Evolutionary conservation across 306 rosid genomes (phyloP).

Genomic region (Medicago lupulina): DNA sequence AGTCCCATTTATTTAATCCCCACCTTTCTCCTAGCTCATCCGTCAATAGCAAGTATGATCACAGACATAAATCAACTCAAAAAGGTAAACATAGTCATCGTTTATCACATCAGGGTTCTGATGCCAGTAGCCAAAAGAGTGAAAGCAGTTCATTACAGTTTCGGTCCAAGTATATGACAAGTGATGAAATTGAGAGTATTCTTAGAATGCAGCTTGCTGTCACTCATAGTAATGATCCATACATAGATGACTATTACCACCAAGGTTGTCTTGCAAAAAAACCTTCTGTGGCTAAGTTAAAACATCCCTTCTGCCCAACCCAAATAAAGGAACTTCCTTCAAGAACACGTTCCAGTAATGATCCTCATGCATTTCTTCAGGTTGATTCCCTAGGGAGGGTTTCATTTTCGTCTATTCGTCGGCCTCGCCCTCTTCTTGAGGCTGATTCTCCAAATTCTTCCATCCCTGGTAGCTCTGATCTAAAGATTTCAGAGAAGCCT

Average conservation of each 20-base stretch:
- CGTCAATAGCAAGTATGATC: constrained; percentile 44
- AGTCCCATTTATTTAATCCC: constrained; percentile 52
- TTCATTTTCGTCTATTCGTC: constrained; percentile 60
- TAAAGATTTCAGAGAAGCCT: constrained; percentile 54
- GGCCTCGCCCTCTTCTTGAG: constrained; percentile 62
- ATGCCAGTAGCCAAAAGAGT: constrained; percentile 61
- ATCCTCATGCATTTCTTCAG: constrained; percentile 54
- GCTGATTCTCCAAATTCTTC: constrained; percentile 56
- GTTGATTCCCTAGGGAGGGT: constrained; percentile 62
- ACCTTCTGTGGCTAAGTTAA: constrained; percentile 51
- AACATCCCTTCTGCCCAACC: constrained; percentile 58
- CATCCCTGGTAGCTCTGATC: constrained; percentile 50
- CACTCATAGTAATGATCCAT: constrained; percentile 61
- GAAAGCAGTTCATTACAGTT: constrained; percentile 56
- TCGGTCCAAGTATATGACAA: constrained; percentile 61
- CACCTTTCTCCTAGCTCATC: constrained; percentile 53
- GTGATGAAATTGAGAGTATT: constrained; percentile 67
- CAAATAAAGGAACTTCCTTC: constrained; percentile 59
- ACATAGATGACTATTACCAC: constrained; percentile 60
- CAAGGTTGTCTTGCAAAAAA: constrained; percentile 60
- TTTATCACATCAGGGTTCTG: constrained; percentile 54
- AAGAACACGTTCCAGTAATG: constrained; percentile 55
- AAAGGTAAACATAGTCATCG: constrained; percentile 56
- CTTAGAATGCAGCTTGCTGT: constrained; percentile 67
- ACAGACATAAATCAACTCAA: constrained; percentile 56